Base-by-base conservation (phyloP, 2,329 filamentous ascomycete genomes). In the Nakataea oryzae region DNA sequence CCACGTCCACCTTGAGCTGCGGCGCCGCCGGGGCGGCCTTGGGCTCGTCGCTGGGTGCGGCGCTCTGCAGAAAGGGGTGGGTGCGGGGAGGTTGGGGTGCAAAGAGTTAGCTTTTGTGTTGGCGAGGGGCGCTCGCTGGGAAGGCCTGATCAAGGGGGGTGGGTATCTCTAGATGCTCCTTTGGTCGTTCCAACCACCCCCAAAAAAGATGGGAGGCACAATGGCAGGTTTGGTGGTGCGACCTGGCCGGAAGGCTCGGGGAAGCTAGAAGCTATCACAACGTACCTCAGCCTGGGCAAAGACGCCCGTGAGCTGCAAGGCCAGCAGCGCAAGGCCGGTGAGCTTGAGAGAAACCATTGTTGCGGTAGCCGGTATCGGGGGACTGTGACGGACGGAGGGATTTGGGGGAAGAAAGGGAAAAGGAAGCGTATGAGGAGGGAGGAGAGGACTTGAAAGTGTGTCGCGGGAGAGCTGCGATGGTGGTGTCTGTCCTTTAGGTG, bases 261-360 rank as follows among this genome's bases (percentile, higher is more conserved):
- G 21, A 17, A 12, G 17, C 14, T 32, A 28, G 13, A 57, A 24
- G 28, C 41, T 11, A 50, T 21, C 34, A 12, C 14, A n/a, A 80
- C 85, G 72, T 79, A 88, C 84, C 70, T 80, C 79, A 64, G 76
- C 79, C 70, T 86, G 81, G 64, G 86, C 86, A 69, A 85, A 80
- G 69, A 82, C 86, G 73, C 84, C 81, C 67, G 89, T 78, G 68
- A 87, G 82, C 73, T 86, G 84, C 69, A 90, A 78, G 65, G 89
- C 88, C 75, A 91, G 79, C 65, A 93, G 77, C 69, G 87, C 86
- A 70, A 93, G 78, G 64, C 88, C 81, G 69, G 89, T 85, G 70
- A 89, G 81, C 77, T 86, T 87, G 76, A 90, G 81, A 72, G 83
- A 85, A 77, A 87, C 85, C 90, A 95, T 95, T 73, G 73, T 79